Evolutionary conservation across 1,284 basidiomycete species (phyloP).

Genomic region (Apiotrichum mycotoxinovorans): DNA sequence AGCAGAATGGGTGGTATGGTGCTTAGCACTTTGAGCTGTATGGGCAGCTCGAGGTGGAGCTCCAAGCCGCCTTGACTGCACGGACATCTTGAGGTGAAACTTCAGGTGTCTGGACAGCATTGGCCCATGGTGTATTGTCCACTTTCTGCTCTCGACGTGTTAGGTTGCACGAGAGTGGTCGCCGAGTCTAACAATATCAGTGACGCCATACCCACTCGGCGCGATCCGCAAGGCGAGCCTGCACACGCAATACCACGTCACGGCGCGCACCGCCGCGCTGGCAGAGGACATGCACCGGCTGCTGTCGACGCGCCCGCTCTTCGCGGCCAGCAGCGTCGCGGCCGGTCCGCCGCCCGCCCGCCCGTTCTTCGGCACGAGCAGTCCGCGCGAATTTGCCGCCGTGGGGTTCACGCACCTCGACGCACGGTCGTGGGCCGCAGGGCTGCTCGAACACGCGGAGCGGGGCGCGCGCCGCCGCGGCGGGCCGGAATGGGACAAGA

Average conservation of each 20-base stretch:
- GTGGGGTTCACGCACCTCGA: not conserved
- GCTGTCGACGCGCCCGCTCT: conserved; percentile 17
- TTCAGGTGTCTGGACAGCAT: no score
- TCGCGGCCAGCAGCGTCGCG: conserved; percentile 4
- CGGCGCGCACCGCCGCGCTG: conserved; percentile 3
- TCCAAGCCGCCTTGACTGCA: no score
- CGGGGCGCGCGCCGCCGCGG: not conserved
- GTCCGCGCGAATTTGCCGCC: not conserved
- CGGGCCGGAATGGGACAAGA: not conserved
- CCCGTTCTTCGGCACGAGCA: not conserved
- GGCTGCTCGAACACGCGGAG: not conserved
- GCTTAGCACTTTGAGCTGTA: no score
- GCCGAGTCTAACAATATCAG: conserved; percentile 12
- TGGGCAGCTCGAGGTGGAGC: no score
- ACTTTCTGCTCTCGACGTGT: no score
- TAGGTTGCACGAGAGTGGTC: no score
- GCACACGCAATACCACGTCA: conserved; percentile 23
- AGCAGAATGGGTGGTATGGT: no score
- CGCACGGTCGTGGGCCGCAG: conserved; percentile 6
- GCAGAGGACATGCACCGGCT: conserved; percentile 13
- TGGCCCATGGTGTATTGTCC: no score
- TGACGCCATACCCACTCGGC: conserved; percentile 25
- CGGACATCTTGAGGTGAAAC: no score
- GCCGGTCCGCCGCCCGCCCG: not conserved
- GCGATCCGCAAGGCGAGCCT: conserved; percentile 17